Percentiles rank a stretch among this genome's conserved stretches.
These are phyloP conservation scores for Fusarium mexicanum DNA, from an alignment of 2,329 filamentous ascomycete species.

Conservation along the genomic window DNA sequence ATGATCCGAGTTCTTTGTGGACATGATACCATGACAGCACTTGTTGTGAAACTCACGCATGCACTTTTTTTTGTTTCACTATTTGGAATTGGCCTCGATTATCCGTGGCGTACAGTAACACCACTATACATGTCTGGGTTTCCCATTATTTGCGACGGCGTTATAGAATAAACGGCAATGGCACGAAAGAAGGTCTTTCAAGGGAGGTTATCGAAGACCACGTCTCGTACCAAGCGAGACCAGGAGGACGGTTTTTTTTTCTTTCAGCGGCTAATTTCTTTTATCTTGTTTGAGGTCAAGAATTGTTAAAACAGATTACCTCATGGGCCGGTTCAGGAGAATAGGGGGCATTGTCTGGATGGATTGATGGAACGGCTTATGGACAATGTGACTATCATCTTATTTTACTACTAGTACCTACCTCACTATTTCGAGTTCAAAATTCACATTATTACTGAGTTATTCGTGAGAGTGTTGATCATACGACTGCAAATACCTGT, in stretches of 20 bases:
- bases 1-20: conserved; percentile 38
- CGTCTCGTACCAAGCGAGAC: conserved; percentile 6
- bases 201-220: conserved; percentile 14
- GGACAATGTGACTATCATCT: conserved; percentile 27
- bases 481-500: conserved; percentile 3
- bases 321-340: conserved; percentile 27
- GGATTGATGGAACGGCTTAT: conserved; percentile 30
- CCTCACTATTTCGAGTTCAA: background rate
- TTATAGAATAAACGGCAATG: conserved; percentile 42
- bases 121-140: conserved; percentile 21
- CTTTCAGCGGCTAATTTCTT: conserved; percentile 13
- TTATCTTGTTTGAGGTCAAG: conserved; percentile 30
- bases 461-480: background rate
- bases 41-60: conserved; percentile 39
- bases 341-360: conserved; percentile 20
- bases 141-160: conserved; percentile 37
- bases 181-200: conserved; percentile 27
- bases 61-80: conserved; percentile 8
- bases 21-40: conserved; percentile 52
- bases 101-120: conserved; percentile 33
- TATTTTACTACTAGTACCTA: conserved; percentile 22
- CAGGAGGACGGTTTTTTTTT: conserved; percentile 12
- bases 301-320: conserved; percentile 19
- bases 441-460: background rate
- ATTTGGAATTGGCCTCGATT: conserved; percentile 26